Conservation (phyloP, 495 filamentous ascomycete species). For the Aspergillus diversus region DNA sequence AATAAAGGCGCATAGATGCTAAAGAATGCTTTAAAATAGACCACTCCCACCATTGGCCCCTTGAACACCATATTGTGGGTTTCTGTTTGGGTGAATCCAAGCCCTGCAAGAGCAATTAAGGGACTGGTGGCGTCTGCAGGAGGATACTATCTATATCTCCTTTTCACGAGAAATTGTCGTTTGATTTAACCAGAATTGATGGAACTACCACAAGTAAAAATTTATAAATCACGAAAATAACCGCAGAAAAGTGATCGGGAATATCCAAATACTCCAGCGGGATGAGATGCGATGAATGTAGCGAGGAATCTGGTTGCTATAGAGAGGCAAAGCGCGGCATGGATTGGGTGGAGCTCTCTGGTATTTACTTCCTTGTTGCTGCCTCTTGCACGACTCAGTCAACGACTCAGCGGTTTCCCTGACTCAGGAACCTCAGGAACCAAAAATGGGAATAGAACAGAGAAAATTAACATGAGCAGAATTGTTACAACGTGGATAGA, state of each 20-base stretch:
- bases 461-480: too few species aligned
- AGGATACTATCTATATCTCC: neutral
- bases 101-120: neutral
- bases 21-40: constrained; percentile 20
- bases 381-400: neutral
- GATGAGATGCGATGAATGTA: constrained; percentile 8
- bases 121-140: constrained; percentile 21
- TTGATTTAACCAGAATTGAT: neutral
- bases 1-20: constrained; percentile 9
- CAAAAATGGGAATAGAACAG: too few species aligned
- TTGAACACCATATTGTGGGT: neutral
- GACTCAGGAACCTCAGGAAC: too few species aligned
- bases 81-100: neutral
- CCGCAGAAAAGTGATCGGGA: neutral
- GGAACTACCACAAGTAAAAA: neutral
- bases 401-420: too few species aligned
- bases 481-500: too few species aligned
- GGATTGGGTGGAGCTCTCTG: neutral
- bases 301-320: constrained; percentile 15
- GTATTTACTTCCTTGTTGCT: neutral
- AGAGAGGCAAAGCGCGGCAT: neutral
- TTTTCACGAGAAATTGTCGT: neutral
- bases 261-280: neutral
- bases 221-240: neutral
- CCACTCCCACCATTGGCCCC: constrained; percentile 5